These are phyloP conservation scores for Gossypium thurberi DNA, from an alignment of 345 rosid species.

Conservation along the genomic window DNA sequence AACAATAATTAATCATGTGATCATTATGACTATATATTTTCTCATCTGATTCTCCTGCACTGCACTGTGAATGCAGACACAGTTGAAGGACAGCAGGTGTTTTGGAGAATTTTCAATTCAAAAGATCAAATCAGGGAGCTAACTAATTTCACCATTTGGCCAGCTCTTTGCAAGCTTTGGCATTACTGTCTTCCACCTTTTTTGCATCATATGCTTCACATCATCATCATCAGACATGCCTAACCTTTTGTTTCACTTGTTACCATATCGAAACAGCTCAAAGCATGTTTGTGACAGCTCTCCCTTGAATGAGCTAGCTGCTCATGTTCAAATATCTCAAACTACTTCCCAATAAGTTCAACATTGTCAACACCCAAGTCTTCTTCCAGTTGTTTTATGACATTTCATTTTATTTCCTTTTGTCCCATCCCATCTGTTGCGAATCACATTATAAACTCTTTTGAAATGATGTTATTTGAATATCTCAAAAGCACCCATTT, in stretches of 20 bases:
- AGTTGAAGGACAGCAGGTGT: no score
- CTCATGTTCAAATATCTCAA: neutral
- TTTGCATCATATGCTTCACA: neutral
- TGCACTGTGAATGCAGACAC: no score
- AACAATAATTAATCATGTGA: no score
- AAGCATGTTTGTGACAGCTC: neutral
- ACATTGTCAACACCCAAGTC: neutral
- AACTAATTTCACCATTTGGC: neutral
- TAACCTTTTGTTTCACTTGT: conserved; percentile 1
- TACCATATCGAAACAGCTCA: neutral
- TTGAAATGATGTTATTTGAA: neutral
- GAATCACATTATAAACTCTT: neutral
- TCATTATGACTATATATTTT: no score
- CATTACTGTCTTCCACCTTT: neutral
- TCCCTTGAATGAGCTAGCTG: neutral
- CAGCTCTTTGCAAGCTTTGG: neutral
- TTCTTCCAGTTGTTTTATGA: neutral
- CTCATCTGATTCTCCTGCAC: no score
- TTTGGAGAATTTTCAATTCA: no score
- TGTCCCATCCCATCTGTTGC: neutral
- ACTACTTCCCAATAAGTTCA: neutral
- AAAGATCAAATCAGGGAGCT: no score
- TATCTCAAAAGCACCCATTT: neutral
- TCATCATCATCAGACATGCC: neutral
- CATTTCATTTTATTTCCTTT: neutral